Base-by-base conservation (phyloP, 2,329 filamentous ascomycete species). In the Aspergillus hiratsukae region DNA sequence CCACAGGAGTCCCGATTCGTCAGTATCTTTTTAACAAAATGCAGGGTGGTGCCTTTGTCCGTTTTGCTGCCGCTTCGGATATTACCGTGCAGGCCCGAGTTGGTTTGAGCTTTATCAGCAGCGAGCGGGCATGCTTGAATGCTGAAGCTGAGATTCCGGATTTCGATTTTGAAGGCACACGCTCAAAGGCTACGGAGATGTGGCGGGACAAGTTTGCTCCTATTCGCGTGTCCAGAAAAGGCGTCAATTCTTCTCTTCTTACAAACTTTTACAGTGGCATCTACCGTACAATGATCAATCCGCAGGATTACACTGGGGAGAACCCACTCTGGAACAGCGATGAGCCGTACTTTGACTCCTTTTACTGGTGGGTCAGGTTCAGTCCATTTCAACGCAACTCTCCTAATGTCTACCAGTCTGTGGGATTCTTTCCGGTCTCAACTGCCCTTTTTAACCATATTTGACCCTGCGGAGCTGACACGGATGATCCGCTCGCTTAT, bases 271-370 rank as follows among this genome's bases (percentile, higher is more conserved):
- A 87, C 76, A 87, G 84, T 54, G 87, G 86, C 1, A 80, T 87
- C 19, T 89, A 89, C 65, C 77, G 86, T 19, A 83, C 83, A 2
- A 85, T 89, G 83, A 81, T 89, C 55, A 87, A 83, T 52, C 87
- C 87, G 1, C 87, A 89, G 62, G 87, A 89, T 62, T 88, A 88
- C 59, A 89, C 87, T 0, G 85, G 85, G 1, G 87, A 90, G 69
- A 90, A 90, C 57, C 85, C 85, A 3, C 68, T 84, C 0, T 90
- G 87, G 86, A 66, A 78, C 1, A 85, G 81, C 51, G 74, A 72
- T 0, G 86, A 88, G 69, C 87, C 86, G 0, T 90, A 89, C 62
- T 90, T 86, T 67, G 87, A 89, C 69, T 88, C 85, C 0, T 89
- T 87, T 61, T 91, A 91, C 70, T 90, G 86, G 79, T 81, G 23